Evolutionary conservation across 768 basidiomycete species (phyloP), one percentile per base, ranked within the genome.

Genomic region (Boletus sp.): DNA sequence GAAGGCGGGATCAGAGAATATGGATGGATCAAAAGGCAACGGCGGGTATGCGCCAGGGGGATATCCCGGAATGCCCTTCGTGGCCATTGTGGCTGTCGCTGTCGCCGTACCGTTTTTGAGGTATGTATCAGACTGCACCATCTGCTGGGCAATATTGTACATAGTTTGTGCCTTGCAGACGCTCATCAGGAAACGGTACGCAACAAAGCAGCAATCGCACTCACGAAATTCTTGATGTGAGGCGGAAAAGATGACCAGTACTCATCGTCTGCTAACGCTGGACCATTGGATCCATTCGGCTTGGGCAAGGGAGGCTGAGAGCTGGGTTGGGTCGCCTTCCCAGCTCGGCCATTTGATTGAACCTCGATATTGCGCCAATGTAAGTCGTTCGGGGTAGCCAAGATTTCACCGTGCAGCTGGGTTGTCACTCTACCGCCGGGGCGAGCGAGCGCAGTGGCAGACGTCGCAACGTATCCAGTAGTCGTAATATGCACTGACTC

Each of bases 161-260:
- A 87, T 84, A 8, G 83, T 81, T 72, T 81, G 77, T 55, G 83
- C 80, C 77, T 84, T 78, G 54, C 67, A 64, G 46, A 61, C 66
- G 65, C 60, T 67, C 60, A 67, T 75, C 72, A 74, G 67, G 53
- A 55, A 18, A 68, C 59, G 61, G 59, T 56, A 65, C 24, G 15
- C 50, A 47, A 45, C 44, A 50, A 36, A 65, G 64, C 59, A 61
- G 63, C 64, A 62, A 69, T 70, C 62, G 54, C 64, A 60, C 83
- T 77, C 68, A 89, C 86, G 69, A 89, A 89, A 59, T 80, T 84
- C 66, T 85, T 80, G 57, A 88, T 79, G 64, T 88, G 83, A 24
- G 82, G 78, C 37, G 88, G 87, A 45, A 89, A 77, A 39, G 82
- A 80, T 47, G 83, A 80, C 87, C 86, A 87, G 67, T 88, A 87